phyloP scores from a whole-genome alignment of 2,329 filamentous ascomycete genomes.

The Xylariaceae sp. region DNA sequence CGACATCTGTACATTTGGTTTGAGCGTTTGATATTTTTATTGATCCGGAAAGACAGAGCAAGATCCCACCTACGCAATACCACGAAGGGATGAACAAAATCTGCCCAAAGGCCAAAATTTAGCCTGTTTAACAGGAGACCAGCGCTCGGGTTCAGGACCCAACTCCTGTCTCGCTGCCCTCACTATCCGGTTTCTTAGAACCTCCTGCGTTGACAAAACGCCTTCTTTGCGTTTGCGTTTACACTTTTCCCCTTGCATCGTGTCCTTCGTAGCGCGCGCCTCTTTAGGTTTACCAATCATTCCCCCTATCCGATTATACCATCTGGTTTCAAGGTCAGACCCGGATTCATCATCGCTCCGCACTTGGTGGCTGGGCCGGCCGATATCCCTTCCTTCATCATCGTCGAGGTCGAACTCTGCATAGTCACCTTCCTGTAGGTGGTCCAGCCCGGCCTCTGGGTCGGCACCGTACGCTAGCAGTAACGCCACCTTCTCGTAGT shows the following conservation, averaged over 20 bases:
- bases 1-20: no score
- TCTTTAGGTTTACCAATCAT: neutral
- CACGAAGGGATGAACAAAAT: no score
- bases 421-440: neutral
- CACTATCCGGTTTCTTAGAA: neutral
- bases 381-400: neutral
- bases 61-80: no score
- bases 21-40: no score
- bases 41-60: no score
- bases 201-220: neutral
- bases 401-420: neutral
- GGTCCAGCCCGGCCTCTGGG: neutral
- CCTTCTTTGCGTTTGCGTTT: neutral
- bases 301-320: no score
- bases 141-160: no score
- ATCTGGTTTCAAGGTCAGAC: neutral
- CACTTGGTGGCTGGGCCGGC: neutral
- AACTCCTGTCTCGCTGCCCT: slow-evolving; percentile 27
- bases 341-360: slow-evolving; percentile 7
- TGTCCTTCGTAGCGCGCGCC: neutral
- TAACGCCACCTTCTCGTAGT: neutral
- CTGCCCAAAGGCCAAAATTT: no score
- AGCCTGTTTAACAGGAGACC: no score
- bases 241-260: neutral
- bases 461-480: neutral